Percentiles rank a stretch among this genome's conserved stretches.
Conservation (phyloP, 257 asterid genomes). For the Henckelia pumila region DNA sequence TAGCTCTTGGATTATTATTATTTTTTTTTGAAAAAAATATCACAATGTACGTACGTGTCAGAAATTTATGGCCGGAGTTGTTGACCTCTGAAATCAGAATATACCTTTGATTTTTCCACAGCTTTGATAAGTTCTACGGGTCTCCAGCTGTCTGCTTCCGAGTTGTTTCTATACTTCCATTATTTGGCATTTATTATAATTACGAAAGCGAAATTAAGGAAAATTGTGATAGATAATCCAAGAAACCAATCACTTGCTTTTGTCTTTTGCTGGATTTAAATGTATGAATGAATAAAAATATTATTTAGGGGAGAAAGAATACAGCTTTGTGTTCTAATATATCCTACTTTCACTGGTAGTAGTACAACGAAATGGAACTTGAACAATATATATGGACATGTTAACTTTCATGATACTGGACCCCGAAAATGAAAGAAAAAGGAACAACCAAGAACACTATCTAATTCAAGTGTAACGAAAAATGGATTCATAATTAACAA, state of each 20-base stretch:
- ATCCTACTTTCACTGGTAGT: conserved; percentile 9
- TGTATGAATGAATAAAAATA: not conserved
- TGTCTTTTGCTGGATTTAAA: conserved; percentile 1
- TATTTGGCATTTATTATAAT: not conserved
- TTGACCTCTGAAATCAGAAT: conserved; percentile 44
- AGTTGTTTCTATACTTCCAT: conserved; percentile 24
- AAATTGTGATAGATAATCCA: conserved; percentile 23
- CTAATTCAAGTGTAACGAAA: conserved; percentile 12
- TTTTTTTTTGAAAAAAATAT: no score
- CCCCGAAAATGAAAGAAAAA: conserved; percentile 11
- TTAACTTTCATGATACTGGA: conserved; percentile 18
- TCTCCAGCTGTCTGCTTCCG: conserved; percentile 29
- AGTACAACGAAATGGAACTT: conserved; percentile 19
- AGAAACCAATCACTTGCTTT: not conserved
- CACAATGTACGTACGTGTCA: conserved; percentile 59
- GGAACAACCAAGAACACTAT: not conserved
- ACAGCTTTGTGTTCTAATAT: conserved; percentile 19
- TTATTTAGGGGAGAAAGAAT: conserved; percentile 8
- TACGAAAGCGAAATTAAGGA: conserved; percentile 22
- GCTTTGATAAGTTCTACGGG: conserved; percentile 15
- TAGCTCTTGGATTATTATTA: no score
- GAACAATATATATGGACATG: conserved; percentile 37
- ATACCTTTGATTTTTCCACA: conserved; percentile 26
- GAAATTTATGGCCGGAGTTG: conserved; percentile 46
- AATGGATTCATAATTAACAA: conserved; percentile 6